Evolutionary conservation across 2,329 filamentous ascomycete genomes (phyloP).

Genomic region (Penicillium sp.): DNA sequence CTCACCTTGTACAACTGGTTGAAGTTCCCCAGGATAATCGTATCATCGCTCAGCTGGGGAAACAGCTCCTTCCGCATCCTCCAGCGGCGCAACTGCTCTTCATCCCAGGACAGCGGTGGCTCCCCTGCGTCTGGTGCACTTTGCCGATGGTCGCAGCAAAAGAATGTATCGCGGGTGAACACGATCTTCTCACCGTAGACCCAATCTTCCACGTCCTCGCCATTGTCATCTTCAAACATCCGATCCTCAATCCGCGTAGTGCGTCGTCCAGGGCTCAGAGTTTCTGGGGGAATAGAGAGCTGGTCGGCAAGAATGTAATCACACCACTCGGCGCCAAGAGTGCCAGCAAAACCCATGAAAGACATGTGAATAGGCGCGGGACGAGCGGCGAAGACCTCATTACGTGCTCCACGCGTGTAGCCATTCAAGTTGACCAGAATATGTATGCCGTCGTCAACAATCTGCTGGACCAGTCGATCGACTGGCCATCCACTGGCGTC

Average conservation of each 20-base stretch:
- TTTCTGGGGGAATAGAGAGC: constrained; percentile 79
- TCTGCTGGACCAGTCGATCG: constrained; percentile 81
- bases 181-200: constrained; percentile 97
- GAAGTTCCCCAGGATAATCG: constrained; percentile 93
- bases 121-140: constrained; percentile 75
- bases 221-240: constrained; percentile 64
- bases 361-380: constrained; percentile 98
- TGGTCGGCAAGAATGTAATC: constrained; percentile 93
- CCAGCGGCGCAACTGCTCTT: constrained; percentile 82
- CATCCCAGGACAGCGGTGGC: constrained; percentile 71
- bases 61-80: constrained; percentile 92
- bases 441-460: constrained; percentile 84
- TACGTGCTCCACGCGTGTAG: constrained; percentile 93
- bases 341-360: constrained; percentile 98
- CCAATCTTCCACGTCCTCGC: constrained; percentile 75
- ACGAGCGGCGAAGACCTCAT: constrained; percentile 93
- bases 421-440: constrained; percentile 97
- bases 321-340: constrained; percentile 95
- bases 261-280: constrained; percentile 74
- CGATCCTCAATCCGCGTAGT: constrained; percentile 75
- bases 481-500: constrained; percentile 86
- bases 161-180: constrained; percentile 92
- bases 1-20: constrained; percentile 96
- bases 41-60: constrained; percentile 76
- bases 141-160: constrained; percentile 95